Evolutionary conservation across 768 basidiomycete species (phyloP).

Genomic region (Chiua virens): DNA sequence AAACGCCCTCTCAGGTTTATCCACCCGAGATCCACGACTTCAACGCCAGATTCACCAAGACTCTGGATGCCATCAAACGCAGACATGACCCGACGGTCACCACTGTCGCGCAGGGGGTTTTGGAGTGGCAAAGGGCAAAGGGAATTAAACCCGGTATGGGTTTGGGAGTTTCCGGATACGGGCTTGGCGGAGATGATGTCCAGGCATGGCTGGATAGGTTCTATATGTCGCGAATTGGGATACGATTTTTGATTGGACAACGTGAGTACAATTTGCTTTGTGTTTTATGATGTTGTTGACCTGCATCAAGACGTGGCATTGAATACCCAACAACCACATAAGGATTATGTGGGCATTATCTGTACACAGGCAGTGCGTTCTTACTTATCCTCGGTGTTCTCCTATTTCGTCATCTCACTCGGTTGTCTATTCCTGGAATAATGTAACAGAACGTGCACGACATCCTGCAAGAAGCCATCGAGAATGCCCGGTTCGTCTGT

Average conservation of each 20-base stretch:
- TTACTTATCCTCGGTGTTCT: neutral
- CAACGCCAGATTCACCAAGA: conserved; percentile 86
- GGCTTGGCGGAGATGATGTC: conserved; percentile 79
- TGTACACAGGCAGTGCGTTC: conserved; percentile 81
- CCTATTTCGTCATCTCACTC: neutral
- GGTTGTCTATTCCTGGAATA: neutral
- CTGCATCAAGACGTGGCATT: conserved; percentile 79
- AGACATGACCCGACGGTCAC: conserved; percentile 98
- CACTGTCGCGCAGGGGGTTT: conserved; percentile 92
- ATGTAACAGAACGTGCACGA: conserved; percentile 83
- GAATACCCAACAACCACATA: conserved; percentile 87
- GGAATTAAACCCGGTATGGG: conserved; percentile 31
- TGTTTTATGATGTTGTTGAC: conserved; percentile 1
- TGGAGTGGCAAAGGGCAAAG: conserved; percentile 87
- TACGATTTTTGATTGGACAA: conserved; percentile 95
- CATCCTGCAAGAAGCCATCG: conserved; percentile 97
- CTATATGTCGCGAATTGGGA: conserved; percentile 94
- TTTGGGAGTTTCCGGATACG: conserved; percentile 34
- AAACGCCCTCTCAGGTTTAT: conserved; percentile 67
- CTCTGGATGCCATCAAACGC: conserved; percentile 85
- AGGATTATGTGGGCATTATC: conserved; percentile 95
- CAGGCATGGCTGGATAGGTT: conserved; percentile 97
- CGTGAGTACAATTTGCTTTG: conserved; percentile 49
- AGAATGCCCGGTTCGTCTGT: conserved; percentile 92
- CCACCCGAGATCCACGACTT: conserved; percentile 94